Conservation (phyloP, 441 rosid genomes). For the Aquilaria agallochum region DNA sequence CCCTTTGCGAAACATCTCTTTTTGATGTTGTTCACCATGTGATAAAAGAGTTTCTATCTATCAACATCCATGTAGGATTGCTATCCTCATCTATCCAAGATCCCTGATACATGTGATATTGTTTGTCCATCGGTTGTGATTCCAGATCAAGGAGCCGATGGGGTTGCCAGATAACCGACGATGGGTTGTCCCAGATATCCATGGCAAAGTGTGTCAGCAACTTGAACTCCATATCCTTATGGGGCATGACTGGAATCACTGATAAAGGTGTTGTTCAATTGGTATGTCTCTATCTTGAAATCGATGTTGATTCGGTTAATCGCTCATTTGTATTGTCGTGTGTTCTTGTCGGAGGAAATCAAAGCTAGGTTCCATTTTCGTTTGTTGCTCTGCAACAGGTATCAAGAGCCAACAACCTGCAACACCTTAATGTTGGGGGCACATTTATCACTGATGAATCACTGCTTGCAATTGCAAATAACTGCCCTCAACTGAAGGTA, state of each 20-base stretch:
- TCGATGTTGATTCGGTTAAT: not conserved
- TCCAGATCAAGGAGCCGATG: slow-evolving; percentile 79
- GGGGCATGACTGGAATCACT: slow-evolving; percentile 90
- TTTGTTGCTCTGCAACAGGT: slow-evolving; percentile 30
- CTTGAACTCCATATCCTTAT: slow-evolving; percentile 67
- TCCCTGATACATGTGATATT: too few relatives aligned
- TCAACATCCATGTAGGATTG: too few relatives aligned
- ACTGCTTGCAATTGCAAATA: slow-evolving; percentile 62
- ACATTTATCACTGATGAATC: slow-evolving; percentile 86
- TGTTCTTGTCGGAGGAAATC: too few relatives aligned
- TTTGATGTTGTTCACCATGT: too few relatives aligned
- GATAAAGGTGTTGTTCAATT: slow-evolving; percentile 77
- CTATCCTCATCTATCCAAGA: too few relatives aligned
- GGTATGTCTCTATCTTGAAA: slow-evolving; percentile 31
- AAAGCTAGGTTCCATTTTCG: not conserved
- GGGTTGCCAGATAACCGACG: slow-evolving; percentile 87
- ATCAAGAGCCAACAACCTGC: slow-evolving; percentile 63
- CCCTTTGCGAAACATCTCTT: too few relatives aligned
- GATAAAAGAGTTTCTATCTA: too few relatives aligned
- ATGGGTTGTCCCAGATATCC: slow-evolving; percentile 63
- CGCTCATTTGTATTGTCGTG: too few relatives aligned
- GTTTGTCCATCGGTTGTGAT: slow-evolving; percentile 1
- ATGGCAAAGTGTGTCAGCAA: slow-evolving; percentile 60
- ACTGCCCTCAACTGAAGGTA: slow-evolving; percentile 76
- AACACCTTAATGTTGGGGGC: slow-evolving; percentile 82